Evolutionary conservation across 768 basidiomycete genomes (phyloP).

Genomic region (Trichaptum fuscoviolaceum): DNA sequence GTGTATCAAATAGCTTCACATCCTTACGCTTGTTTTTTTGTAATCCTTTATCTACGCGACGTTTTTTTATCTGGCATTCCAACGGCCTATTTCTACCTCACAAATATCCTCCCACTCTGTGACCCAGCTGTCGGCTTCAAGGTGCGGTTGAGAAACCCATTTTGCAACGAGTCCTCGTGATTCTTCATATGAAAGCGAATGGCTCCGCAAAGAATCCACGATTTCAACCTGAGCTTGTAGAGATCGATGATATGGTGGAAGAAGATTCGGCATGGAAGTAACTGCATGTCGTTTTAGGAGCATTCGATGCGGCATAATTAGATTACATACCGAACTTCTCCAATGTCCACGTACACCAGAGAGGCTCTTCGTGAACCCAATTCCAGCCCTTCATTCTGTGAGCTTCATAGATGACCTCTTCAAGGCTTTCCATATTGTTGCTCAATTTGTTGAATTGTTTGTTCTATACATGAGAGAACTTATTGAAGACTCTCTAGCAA

Average conservation of each 20-base stretch:
- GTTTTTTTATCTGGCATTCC: conserved; percentile 34
- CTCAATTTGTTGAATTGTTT: conserved; percentile 70
- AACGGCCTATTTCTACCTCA: conserved; percentile 68
- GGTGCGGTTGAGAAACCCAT: conserved; percentile 67
- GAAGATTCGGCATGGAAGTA: conserved; percentile 46
- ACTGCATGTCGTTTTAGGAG: conserved; percentile 34
- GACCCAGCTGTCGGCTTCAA: conserved; percentile 67
- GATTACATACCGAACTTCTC: conserved; percentile 62
- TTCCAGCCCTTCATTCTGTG: conserved; percentile 64
- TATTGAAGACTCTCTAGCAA: conserved; percentile 1
- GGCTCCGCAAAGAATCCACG: conserved; percentile 52
- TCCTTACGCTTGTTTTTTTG: conserved; percentile 13
- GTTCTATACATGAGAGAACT: conserved; percentile 35
- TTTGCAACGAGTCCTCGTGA: conserved; percentile 55
- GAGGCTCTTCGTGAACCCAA: conserved; percentile 65
- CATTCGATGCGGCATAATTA: neutral
- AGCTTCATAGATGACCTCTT: conserved; percentile 61
- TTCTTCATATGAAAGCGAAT: conserved; percentile 64
- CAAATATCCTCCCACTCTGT: conserved; percentile 76
- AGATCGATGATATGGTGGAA: conserved; percentile 64
- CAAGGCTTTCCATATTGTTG: conserved; percentile 56
- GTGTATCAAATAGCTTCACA: conserved; percentile 24
- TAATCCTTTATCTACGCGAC: conserved; percentile 11
- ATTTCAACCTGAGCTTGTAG: conserved; percentile 51
- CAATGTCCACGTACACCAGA: conserved; percentile 81